phyloP scores from a whole-genome alignment of 1,139 yeast genomes.

The Kodamaea anthophila region DNA sequence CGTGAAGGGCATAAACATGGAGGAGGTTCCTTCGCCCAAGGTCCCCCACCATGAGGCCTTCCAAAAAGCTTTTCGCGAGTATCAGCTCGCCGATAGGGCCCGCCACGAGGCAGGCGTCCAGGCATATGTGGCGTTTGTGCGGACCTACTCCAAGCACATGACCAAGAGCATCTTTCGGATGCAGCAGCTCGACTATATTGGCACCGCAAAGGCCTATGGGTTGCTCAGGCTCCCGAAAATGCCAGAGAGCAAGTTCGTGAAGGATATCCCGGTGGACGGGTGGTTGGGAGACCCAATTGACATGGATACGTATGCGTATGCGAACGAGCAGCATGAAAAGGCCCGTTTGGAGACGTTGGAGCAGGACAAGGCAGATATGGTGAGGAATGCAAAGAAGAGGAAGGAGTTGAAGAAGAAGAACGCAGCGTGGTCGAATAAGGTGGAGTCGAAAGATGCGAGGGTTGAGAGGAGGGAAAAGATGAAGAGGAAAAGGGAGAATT shows the following conservation, averaged over 20 bases:
- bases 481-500: slow-evolving; percentile 57
- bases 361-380: slow-evolving; percentile 37
- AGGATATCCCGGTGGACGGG: slow-evolving; percentile 55
- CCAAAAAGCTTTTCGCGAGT: slow-evolving; percentile 38
- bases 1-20: slow-evolving; percentile 60
- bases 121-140: slow-evolving; percentile 77
- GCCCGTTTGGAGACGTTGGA: slow-evolving; percentile 55
- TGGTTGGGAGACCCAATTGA: slow-evolving; percentile 61
- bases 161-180: slow-evolving; percentile 86
- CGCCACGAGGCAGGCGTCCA: slow-evolving; percentile 75
- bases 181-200: slow-evolving; percentile 62
- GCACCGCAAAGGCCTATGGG: slow-evolving; percentile 72
- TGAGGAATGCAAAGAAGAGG: slow-evolving; percentile 42
- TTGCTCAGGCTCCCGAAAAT: slow-evolving; percentile 80
- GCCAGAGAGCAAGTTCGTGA: slow-evolving; percentile 74
- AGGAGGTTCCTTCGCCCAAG: slow-evolving; percentile 27
- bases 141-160: slow-evolving; percentile 84
- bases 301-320: slow-evolving; percentile 62
- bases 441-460: slow-evolving; percentile 57
- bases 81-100: slow-evolving; percentile 67
- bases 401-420: slow-evolving; percentile 48
- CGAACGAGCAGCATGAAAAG: slow-evolving; percentile 59
- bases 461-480: slow-evolving; percentile 58
- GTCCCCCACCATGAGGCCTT: slow-evolving; percentile 18
- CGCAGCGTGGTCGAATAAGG: slow-evolving; percentile 75